A percentile compares a stretch with the other conserved stretches of the same genome.
phyloP scores from a whole-genome alignment of 2,329 filamentous ascomycete species.

The Chrysoporthe cubensis region DNA sequence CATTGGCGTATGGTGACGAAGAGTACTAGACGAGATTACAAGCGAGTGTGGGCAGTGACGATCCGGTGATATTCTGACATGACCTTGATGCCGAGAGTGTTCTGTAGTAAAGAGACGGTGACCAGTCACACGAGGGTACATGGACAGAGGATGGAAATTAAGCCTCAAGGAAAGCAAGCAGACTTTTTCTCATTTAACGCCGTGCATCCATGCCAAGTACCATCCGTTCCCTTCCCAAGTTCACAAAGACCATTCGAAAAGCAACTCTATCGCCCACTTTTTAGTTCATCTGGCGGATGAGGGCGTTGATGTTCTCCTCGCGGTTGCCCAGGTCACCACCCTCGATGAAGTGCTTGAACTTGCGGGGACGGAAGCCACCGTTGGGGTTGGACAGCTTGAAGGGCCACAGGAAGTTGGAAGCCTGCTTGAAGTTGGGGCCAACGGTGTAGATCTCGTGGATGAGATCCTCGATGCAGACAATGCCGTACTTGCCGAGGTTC shows the following conservation, averaged over 20 bases:
- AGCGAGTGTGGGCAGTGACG: conserved; percentile 18
- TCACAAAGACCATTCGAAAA: conserved; percentile 37
- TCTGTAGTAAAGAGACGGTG: conserved; percentile 22
- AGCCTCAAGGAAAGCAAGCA: conserved; percentile 29
- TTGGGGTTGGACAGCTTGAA: conserved; percentile 99
- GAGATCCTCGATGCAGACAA: conserved; percentile 98
- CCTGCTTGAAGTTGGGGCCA: conserved; percentile 99
- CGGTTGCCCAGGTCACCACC: conserved; percentile 98
- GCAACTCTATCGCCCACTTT: conserved; percentile 26
- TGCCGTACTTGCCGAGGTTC: conserved; percentile 95
- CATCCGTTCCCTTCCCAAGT: conserved; percentile 29
- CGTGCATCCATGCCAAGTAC: conserved; percentile 38
- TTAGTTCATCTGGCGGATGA: conserved; percentile 99
- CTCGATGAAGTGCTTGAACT: conserved; percentile 99
- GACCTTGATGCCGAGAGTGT: conserved; percentile 19
- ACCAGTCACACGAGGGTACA: conserved; percentile 27
- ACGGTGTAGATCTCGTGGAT: conserved; percentile 99
- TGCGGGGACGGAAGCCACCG: conserved; percentile 92
- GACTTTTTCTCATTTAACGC: conserved; percentile 39
- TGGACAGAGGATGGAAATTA: conserved; percentile 21
- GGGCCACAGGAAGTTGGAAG: conserved; percentile 98
- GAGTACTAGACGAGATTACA: conserved; percentile 18
- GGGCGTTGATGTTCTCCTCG: conserved; percentile 95
- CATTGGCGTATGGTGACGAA: conserved; percentile 3
- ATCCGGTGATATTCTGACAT: conserved; percentile 24